Evolutionary conservation across 1,284 basidiomycete species (phyloP).

Genomic region (Entoloma clypeatum): DNA sequence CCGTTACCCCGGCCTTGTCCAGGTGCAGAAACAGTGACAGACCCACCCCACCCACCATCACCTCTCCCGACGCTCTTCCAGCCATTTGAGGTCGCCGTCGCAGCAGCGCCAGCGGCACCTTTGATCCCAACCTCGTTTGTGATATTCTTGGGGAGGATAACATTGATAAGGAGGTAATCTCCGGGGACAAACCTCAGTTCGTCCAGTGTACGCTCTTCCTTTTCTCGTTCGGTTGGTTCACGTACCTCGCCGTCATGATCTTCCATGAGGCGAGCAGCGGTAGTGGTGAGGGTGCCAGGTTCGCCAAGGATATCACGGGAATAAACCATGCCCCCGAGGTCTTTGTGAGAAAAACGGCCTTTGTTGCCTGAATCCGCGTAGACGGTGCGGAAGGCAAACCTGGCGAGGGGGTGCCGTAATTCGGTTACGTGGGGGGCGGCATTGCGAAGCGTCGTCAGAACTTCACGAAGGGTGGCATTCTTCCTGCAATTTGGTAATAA

Average conservation of each 20-base stretch:
- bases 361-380: constrained; percentile 69
- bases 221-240: constrained; percentile 41
- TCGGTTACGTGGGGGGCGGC: constrained; percentile 59
- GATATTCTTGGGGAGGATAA: constrained; percentile 66
- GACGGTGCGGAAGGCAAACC: constrained; percentile 72
- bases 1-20: constrained; percentile 51
- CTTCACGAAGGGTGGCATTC: constrained; percentile 73
- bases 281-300: constrained; percentile 53
- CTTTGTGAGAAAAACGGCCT: constrained; percentile 67
- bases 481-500: constrained; percentile 45
- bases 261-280: constrained; percentile 56
- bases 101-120: constrained; percentile 36
- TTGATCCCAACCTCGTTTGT: constrained; percentile 48
- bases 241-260: constrained; percentile 42
- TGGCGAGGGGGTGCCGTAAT: constrained; percentile 72
- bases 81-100: constrained; percentile 31
- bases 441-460: constrained; percentile 69
- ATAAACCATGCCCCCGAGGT: constrained; percentile 73
- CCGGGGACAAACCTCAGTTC: constrained; percentile 75
- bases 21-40: constrained; percentile 26
- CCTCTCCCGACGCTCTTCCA: constrained; percentile 38
- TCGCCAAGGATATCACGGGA: constrained; percentile 78
- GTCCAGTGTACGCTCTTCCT: constrained; percentile 65
- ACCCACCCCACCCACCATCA: constrained; percentile 47
- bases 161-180: constrained; percentile 68